phyloP scores from a whole-genome alignment of 2,329 filamentous ascomycete species.

The Fusarium mexicanum region DNA sequence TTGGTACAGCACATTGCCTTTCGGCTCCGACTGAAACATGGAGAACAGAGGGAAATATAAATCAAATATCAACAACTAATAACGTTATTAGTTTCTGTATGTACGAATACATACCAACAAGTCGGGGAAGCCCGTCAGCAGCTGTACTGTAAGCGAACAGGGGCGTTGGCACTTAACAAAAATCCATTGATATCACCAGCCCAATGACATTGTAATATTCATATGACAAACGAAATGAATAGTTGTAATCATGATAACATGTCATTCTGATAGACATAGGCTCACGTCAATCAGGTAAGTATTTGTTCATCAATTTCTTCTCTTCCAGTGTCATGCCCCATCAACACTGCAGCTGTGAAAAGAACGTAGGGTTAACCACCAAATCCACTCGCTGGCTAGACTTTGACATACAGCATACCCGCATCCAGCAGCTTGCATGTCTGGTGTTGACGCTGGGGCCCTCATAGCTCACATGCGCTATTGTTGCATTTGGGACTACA shows the following conservation, averaged over 20 bases:
- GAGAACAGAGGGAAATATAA: constrained; percentile 1
- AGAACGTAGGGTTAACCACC: not conserved
- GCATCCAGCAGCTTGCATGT: constrained; percentile 37
- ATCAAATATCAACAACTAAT: not conserved
- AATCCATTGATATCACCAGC: not conserved
- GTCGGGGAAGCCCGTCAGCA: not conserved
- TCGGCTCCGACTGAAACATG: constrained; percentile 30
- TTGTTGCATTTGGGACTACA: constrained; percentile 28
- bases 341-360: not conserved
- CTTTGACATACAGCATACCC: constrained; percentile 11
- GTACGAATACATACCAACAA: not conserved
- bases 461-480: constrained; percentile 8
- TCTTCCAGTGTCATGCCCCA: not conserved
- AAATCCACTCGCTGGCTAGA: constrained; percentile 5
- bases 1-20: constrained; percentile 5
- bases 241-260: not conserved
- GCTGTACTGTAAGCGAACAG: not conserved
- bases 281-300: not conserved
- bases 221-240: not conserved
- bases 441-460: constrained; percentile 25
- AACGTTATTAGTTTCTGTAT: not conserved
- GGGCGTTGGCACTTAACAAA: constrained; percentile 1
- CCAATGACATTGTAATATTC: not conserved
- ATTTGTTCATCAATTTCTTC: not conserved
- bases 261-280: not conserved